A percentile compares a stretch with the other conserved stretches of the same genome.
phyloP scores from a whole-genome alignment of 805 yeast species.

The Metschnikowia vanudenii region DNA sequence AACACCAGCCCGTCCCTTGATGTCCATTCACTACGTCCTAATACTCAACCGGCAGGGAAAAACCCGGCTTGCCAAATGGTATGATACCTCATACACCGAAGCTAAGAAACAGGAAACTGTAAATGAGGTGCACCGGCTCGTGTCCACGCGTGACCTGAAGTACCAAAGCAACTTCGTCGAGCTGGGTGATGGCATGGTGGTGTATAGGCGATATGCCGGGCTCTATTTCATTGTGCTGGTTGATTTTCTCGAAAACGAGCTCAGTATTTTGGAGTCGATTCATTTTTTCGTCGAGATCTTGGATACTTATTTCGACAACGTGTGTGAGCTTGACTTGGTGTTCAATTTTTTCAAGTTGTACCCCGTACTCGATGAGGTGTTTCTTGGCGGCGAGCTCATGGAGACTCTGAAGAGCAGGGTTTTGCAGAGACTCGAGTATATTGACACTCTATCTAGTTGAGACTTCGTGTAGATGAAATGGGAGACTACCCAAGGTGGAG shows the following conservation, averaged over 20 bases:
- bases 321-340: slow-evolving; percentile 90
- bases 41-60: slow-evolving; percentile 94
- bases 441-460: slow-evolving; percentile 41
- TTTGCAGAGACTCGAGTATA: slow-evolving; percentile 58
- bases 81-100: slow-evolving; percentile 29
- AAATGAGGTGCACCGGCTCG: slow-evolving; percentile 70
- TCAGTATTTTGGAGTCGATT: slow-evolving; percentile 76
- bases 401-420: slow-evolving; percentile 75
- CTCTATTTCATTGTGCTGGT: slow-evolving; percentile 82
- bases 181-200: slow-evolving; percentile 55
- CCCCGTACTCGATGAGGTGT: slow-evolving; percentile 80
- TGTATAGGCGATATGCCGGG: slow-evolving; percentile 90
- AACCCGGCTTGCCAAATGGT: slow-evolving; percentile 84
- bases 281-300: slow-evolving; percentile 87
- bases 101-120: slow-evolving; percentile 40
- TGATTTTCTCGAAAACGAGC: slow-evolving; percentile 77
- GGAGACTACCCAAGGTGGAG: too few species aligned
- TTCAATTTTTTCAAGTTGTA: slow-evolving; percentile 88
- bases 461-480: too few species aligned
- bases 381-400: slow-evolving; percentile 85
- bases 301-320: slow-evolving; percentile 83
- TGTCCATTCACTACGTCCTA: slow-evolving; percentile 78
- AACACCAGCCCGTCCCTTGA: background rate
- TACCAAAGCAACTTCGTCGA: slow-evolving; percentile 82
- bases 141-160: slow-evolving; percentile 80